phyloP scores from a whole-genome alignment of 2,329 filamentous ascomycete species.

The Aspergillus vadensis region DNA sequence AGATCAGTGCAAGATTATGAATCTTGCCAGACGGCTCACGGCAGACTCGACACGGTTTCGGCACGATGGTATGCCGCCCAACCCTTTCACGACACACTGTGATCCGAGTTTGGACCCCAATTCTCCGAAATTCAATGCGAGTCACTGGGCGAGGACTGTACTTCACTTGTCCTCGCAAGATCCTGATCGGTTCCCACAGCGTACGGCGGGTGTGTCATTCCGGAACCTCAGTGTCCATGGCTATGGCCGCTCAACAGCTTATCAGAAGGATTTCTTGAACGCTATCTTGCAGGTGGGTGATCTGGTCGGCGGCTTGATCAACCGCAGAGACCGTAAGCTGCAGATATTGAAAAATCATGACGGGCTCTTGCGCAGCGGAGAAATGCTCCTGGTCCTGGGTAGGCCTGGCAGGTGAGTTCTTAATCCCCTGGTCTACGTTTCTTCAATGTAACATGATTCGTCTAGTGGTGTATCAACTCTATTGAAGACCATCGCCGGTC shows the following conservation, averaged over 20 bases:
- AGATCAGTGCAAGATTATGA: background rate
- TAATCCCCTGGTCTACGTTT: background rate
- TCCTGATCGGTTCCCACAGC: conserved; percentile 2
- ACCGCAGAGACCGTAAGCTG: conserved; percentile 32
- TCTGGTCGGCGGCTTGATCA: background rate
- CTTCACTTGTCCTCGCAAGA: conserved; percentile 1
- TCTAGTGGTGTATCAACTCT: conserved; percentile 67
- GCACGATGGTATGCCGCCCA: background rate
- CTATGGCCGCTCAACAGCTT: conserved; percentile 39
- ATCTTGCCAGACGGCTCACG: conserved; percentile 1
- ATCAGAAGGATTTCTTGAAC: conserved; percentile 26
- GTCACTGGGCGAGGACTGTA: conserved; percentile 4
- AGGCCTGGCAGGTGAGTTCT: conserved; percentile 31
- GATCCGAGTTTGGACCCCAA: conserved; percentile 6
- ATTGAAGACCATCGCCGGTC: conserved; percentile 76
- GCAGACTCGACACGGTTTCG: background rate
- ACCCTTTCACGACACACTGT: conserved; percentile 1
- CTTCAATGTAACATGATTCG: background rate
- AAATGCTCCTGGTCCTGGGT: conserved; percentile 53
- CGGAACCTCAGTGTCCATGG: conserved; percentile 44
- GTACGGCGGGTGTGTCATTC: conserved; percentile 40
- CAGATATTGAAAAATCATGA: conserved; percentile 61
- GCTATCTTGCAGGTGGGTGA: background rate
- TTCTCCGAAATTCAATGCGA: conserved; percentile 5
- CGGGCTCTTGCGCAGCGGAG: conserved; percentile 54